phyloP scores from a whole-genome alignment of 179 eudicot species.

The Dionaea muscipula region DNA sequence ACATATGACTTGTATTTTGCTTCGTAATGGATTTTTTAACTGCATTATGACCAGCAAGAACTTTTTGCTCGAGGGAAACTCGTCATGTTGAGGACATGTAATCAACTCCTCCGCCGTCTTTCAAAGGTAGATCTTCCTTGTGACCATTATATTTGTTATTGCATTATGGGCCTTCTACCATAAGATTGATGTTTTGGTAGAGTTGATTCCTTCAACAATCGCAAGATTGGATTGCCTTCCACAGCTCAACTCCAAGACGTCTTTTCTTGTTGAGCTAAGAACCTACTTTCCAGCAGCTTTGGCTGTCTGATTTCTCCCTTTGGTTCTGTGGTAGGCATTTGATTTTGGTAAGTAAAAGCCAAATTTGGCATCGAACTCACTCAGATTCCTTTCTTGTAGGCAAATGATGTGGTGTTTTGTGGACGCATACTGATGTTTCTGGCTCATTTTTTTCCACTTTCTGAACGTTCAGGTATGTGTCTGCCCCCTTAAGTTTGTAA shows the following conservation, averaged over 20 bases:
- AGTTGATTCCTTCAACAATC: too few relatives aligned
- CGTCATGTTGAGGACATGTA: constrained; percentile 98
- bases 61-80: constrained; percentile 94
- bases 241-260: too few relatives aligned
- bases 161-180: too few relatives aligned
- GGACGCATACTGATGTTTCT: constrained; percentile 97
- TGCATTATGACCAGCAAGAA: constrained; percentile 52
- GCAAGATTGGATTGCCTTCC: too few relatives aligned
- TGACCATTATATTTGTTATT: too few relatives aligned
- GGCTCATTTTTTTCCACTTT: constrained; percentile 95
- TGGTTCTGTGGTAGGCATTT: neutral
- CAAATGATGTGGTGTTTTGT: constrained; percentile 98
- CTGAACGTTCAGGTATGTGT: constrained; percentile 89
- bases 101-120: constrained; percentile 95
- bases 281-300: too few relatives aligned
- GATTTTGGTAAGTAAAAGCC: too few relatives aligned
- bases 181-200: too few relatives aligned
- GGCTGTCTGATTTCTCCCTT: too few relatives aligned
- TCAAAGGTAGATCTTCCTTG: constrained; percentile 54
- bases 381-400: constrained; percentile 34
- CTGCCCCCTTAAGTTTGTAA: constrained; percentile 5
- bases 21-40: constrained; percentile 11
- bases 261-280: too few relatives aligned
- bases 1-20: constrained; percentile 4
- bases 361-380: neutral